A percentile compares a stretch with the other conserved stretches of the same genome.
phyloP scores from a whole-genome alignment of 31 red algal genomes.

The Endocladia muricata region DNA sequence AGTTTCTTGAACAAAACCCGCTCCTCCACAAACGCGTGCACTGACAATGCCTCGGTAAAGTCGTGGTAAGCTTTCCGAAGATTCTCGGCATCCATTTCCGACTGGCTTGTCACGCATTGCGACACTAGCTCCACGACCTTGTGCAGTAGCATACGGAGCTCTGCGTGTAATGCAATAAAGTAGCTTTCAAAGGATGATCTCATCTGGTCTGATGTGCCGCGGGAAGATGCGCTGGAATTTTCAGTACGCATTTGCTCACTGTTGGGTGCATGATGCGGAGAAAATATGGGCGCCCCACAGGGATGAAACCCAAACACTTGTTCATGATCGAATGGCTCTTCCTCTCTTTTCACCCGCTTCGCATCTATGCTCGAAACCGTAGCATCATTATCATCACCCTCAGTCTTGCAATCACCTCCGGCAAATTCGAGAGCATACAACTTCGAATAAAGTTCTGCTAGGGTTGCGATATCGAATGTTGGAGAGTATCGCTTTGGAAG shows the following conservation, averaged over 20 bases:
- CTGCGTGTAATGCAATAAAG: constrained; percentile 49
- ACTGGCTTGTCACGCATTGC: constrained; percentile 47
- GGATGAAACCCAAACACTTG: constrained; percentile 27
- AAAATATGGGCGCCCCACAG: constrained; percentile 39
- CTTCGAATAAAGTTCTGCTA: constrained; percentile 60
- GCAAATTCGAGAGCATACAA: constrained; percentile 75
- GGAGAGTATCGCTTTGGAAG: constrained; percentile 62
- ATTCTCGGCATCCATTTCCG: constrained; percentile 24
- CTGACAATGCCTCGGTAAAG: constrained; percentile 53
- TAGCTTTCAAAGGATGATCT: constrained; percentile 49
- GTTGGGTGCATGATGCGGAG: not conserved
- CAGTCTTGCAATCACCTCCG: constrained; percentile 11
- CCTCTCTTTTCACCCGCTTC: constrained; percentile 46
- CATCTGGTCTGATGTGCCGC: constrained; percentile 28
- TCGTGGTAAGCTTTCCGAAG: constrained; percentile 47
- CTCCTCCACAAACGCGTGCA: constrained; percentile 56
- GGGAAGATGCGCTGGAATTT: constrained; percentile 28
- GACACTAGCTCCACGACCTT: constrained; percentile 52
- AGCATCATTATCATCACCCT: constrained; percentile 18
- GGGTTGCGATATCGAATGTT: constrained; percentile 50
- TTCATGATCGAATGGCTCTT: constrained; percentile 39
- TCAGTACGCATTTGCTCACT: not conserved
- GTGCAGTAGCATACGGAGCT: constrained; percentile 37
- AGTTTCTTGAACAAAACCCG: constrained; percentile 58
- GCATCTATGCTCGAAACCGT: not conserved